A percentile compares a stretch with the other conserved stretches of the same genome.
These are phyloP conservation scores for Tetradesmus lagerheimii DNA, from an alignment of 139 green algal species.

Conservation along the genomic window DNA sequence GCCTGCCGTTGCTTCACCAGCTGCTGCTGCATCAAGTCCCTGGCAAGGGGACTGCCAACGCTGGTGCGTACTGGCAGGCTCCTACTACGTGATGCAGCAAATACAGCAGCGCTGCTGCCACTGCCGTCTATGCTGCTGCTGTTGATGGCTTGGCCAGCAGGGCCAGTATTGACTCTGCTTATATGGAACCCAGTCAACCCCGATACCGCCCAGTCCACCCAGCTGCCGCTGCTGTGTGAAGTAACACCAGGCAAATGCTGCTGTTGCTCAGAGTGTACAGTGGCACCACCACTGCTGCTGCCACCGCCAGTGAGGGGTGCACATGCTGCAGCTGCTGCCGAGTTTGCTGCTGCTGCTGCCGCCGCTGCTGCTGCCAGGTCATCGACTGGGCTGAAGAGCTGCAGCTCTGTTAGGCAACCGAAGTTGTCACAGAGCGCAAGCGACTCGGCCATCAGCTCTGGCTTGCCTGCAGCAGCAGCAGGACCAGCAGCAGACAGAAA, in stretches of 20 bases:
- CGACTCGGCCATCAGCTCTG: neutral
- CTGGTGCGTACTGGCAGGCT: neutral
- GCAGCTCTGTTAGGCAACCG: neutral
- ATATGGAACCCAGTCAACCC: neutral
- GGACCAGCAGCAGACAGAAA: neutral
- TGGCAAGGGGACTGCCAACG: neutral
- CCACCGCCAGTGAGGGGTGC: neutral
- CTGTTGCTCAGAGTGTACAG: neutral
- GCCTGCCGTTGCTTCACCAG: conserved; percentile 7
- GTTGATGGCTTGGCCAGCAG: neutral
- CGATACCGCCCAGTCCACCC: neutral
- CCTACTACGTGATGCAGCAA: neutral
- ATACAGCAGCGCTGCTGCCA: neutral
- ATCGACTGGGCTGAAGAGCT: neutral
- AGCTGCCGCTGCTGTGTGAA: neutral
- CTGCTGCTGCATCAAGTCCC: neutral
- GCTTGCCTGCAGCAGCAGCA: neutral
- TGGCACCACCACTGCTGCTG: neutral
- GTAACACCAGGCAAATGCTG: neutral
- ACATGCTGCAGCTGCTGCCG: neutral
- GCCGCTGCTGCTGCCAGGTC: neutral
- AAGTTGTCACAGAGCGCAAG: conserved; percentile 4
- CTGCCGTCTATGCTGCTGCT: neutral
- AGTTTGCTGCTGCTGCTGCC: neutral
- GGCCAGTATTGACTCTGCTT: neutral